A percentile compares a stretch with the other conserved stretches of the same genome.
These are phyloP conservation scores for Balansia obtecta DNA, from an alignment of 2,329 filamentous ascomycete species.

Conservation along the genomic window DNA sequence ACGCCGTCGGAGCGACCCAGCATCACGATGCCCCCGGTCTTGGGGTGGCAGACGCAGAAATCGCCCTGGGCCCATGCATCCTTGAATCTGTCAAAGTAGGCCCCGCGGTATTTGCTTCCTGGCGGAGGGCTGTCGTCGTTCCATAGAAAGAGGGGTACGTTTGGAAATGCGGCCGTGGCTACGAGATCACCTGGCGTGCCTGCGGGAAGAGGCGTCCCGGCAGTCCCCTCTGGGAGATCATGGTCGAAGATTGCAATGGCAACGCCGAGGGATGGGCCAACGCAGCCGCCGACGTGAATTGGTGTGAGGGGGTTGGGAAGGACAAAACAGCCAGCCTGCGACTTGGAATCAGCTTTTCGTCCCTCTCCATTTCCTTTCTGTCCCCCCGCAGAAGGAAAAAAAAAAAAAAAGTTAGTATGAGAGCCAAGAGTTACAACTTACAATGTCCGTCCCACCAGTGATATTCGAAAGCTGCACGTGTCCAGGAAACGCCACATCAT, in stretches of 20 bases:
- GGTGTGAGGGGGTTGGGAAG: conserved; percentile 57
- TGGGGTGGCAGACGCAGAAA: conserved; percentile 59
- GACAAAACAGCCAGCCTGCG: conserved; percentile 46
- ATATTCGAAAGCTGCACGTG: conserved; percentile 60
- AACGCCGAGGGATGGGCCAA: conserved; percentile 36
- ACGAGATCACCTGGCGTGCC: conserved; percentile 68
- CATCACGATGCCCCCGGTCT: conserved; percentile 52
- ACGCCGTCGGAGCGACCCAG: conserved; percentile 67
- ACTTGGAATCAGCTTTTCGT: neutral
- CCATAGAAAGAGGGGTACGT: conserved; percentile 58
- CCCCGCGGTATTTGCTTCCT: conserved; percentile 43
- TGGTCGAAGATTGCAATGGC: conserved; percentile 50
- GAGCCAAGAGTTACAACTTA: conserved; percentile 20
- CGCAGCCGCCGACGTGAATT: conserved; percentile 44
- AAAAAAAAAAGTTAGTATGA: no score
- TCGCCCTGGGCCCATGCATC: conserved; percentile 76
- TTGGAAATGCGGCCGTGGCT: conserved; percentile 58
- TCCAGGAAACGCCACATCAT: conserved; percentile 57
- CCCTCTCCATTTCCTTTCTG: no score
- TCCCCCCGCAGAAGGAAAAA: no score
- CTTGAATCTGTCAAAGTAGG: conserved; percentile 50
- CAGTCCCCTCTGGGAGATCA: conserved; percentile 34
- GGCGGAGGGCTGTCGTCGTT: conserved; percentile 35
- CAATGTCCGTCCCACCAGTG: conserved; percentile 67
- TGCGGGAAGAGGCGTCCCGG: conserved; percentile 30